Evolutionary conservation across 1,139 yeast genomes (phyloP).

Genomic region (Suhomyces chickasaworum): DNA sequence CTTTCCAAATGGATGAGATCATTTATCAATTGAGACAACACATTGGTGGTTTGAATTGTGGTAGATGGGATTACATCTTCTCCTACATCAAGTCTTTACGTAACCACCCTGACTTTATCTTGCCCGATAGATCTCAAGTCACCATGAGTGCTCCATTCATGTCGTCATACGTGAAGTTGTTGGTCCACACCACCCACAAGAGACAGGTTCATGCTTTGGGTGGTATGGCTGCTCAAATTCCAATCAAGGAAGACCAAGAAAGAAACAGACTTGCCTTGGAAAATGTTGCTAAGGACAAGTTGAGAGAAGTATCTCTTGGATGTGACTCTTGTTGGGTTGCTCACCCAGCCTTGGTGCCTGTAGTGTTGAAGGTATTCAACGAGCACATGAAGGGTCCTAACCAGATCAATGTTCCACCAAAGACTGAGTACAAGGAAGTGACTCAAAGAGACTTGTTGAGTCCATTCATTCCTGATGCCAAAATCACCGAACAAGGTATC

Average conservation of each 20-base stretch:
- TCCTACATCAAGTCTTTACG: slow-evolving; percentile 31
- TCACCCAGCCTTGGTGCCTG: slow-evolving; percentile 75
- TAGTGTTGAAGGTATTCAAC: slow-evolving; percentile 75
- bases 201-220: slow-evolving; percentile 36
- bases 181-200: slow-evolving; percentile 32
- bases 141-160: slow-evolving; percentile 33
- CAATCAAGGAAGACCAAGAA: slow-evolving; percentile 29
- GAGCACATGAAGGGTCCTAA: slow-evolving; percentile 84
- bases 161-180: slow-evolving; percentile 29
- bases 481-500: slow-evolving; percentile 70
- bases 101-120: slow-evolving; percentile 25
- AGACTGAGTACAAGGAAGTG: slow-evolving; percentile 47
- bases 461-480: slow-evolving; percentile 67
- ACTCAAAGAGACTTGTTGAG: slow-evolving; percentile 70
- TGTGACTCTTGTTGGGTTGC: slow-evolving; percentile 87
- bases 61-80: slow-evolving; percentile 36
- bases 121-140: slow-evolving; percentile 31
- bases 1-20: slow-evolving; percentile 36
- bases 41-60: slow-evolving; percentile 34
- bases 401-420: slow-evolving; percentile 68
- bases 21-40: slow-evolving; percentile 32
- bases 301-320: slow-evolving; percentile 71
- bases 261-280: slow-evolving; percentile 29
- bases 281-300: slow-evolving; percentile 30
- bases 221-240: slow-evolving; percentile 37